Percentiles rank a stretch among this genome's conserved stretches.
Conservation (phyloP, 1,284 basidiomycete species). For the Leccinum pachyderme region DNA sequence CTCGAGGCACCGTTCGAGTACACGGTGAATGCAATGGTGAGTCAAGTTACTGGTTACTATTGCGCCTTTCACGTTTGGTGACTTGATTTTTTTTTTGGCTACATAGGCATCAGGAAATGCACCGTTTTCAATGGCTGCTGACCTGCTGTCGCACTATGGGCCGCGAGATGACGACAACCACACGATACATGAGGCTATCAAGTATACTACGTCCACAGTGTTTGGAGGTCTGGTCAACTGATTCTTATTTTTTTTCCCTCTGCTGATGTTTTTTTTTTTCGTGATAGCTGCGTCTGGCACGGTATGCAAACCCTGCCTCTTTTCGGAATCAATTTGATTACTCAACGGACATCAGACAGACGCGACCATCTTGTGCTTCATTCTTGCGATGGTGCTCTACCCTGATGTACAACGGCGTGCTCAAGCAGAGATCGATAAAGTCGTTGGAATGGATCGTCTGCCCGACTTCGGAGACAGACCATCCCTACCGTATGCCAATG, state of each 20-base stretch:
- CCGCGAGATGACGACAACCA: background rate
- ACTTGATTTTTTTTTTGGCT: background rate
- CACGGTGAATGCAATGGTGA: slow-evolving; percentile 1
- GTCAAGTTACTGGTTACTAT: background rate
- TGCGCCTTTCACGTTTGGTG: background rate
- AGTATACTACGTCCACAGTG: background rate
- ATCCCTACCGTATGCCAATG: slow-evolving; percentile 10
- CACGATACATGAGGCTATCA: background rate
- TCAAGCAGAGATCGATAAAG: slow-evolving; percentile 9
- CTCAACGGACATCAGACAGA: background rate
- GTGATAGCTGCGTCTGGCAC: slow-evolving; percentile 1
- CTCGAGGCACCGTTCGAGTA: slow-evolving; percentile 4
- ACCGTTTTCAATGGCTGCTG: background rate
- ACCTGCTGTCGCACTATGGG: slow-evolving; percentile 1
- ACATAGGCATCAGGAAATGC: slow-evolving; percentile 1
- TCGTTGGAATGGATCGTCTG: slow-evolving; percentile 7
- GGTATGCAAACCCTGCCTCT: background rate
- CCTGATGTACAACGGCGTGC: slow-evolving; percentile 7
- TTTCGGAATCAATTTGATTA: background rate
- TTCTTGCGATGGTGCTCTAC: slow-evolving; percentile 10
- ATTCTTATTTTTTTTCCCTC: background rate
- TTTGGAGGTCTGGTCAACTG: slow-evolving; percentile 1
- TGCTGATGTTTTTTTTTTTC: background rate
- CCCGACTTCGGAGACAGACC: slow-evolving; percentile 3
- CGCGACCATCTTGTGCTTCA: background rate